Evolutionary conservation across 495 filamentous ascomycete genomes (phyloP).

Genomic region (Podospora comata): DNA sequence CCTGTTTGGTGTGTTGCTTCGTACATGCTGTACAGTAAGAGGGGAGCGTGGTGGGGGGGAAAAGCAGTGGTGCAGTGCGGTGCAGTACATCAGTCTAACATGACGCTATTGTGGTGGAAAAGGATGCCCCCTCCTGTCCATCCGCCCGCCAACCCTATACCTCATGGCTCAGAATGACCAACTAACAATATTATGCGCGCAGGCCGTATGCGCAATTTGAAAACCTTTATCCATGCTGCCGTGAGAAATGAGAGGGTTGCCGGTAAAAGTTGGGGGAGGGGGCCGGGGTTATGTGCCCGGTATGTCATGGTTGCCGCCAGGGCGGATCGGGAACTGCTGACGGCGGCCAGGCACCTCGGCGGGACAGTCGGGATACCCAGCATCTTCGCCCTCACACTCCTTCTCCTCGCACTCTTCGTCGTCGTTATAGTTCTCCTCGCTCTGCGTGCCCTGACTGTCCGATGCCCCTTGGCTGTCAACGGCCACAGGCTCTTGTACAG

Average conservation of each 20-base stretch:
- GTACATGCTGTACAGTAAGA: background rate
- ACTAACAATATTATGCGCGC: background rate
- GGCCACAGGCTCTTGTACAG: slow-evolving; percentile 27
- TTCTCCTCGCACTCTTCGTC: slow-evolving; percentile 40
- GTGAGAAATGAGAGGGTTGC: background rate
- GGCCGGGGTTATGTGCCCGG: slow-evolving; percentile 19
- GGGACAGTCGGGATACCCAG: slow-evolving; percentile 35
- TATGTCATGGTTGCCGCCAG: slow-evolving; percentile 12
- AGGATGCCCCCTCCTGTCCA: background rate
- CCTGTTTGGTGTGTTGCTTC: background rate
- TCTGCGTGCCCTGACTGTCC: slow-evolving; percentile 28
- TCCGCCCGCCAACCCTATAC: background rate
- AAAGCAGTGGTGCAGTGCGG: background rate
- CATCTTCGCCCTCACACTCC: slow-evolving; percentile 34
- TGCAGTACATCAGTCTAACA: background rate
- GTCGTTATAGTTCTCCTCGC: slow-evolving; percentile 38
- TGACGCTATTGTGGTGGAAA: background rate
- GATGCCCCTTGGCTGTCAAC: slow-evolving; percentile 26
- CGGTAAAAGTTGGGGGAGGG: background rate
- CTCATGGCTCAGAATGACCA: background rate
- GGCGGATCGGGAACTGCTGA: slow-evolving; percentile 12
- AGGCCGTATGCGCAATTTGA: background rate
- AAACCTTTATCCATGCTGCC: background rate
- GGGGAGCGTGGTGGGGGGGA: background rate
- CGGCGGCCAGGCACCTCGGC: slow-evolving; percentile 27